Base-by-base conservation (phyloP, 495 filamentous ascomycete species). In the Monascus purpureus region DNA sequence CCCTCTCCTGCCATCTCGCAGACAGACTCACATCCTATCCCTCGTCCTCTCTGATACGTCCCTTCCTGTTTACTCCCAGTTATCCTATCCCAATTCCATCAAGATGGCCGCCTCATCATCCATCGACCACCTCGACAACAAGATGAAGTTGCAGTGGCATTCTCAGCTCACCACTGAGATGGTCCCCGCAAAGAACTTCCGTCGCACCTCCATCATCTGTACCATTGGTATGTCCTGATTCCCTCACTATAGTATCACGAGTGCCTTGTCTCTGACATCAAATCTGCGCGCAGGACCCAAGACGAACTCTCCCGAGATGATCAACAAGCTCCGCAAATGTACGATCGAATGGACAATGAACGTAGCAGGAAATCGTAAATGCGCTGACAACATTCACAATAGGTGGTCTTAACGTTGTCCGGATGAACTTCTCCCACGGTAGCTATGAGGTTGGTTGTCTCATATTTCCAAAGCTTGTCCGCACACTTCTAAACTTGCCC, bases 361-460 rank as follows among this genome's bases (percentile, higher is more conserved):
- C 20, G 4, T 22, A 22, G 5, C 20, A 22, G 20, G 20, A 22
- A 22, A 22, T n/a, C n/a, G n/a, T n/a, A n/a, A n/a, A 22, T 9
- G 9, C 20, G 9, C 38, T 56, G 35, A 54, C 50, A 35, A 38
- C 20, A 6, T 31, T 25, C n/a, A 30, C 30, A 30, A 40, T 38
- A 77, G 77, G 75, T 40, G 90, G 90, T 57, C 75, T 95, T 40
- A 95, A 95, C 59, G 85, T 97, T 39, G 90, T 95, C 41, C 92
- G 90, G 57, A 92, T 94, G 86, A 97, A 97, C 75, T 97, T 96
- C 59, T 95, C 88, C 41, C 90, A 97, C 58, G 90, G 90, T 45
- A 80, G 81, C 43, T 85, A 97, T 59, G 87, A 92, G 60, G 73
- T 77, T 50, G 40, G 54, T 44, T 47, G 47, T 32, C 47, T 52